Evolutionary conservation across 768 basidiomycete species (phyloP).

Genomic region (Tulasnella sp.): DNA sequence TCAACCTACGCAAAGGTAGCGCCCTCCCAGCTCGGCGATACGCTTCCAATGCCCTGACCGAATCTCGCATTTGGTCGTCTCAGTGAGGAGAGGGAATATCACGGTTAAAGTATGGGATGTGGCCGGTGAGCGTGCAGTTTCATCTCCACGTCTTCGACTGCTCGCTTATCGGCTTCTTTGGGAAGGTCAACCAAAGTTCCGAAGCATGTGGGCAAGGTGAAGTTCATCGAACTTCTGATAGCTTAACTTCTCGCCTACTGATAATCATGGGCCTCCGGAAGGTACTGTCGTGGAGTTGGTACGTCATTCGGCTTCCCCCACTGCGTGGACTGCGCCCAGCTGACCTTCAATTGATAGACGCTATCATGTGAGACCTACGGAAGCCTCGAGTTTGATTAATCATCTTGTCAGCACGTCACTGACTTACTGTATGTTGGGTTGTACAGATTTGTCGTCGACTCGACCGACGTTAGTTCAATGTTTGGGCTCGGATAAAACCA

Average conservation of each 20-base stretch:
- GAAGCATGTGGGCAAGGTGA: conserved; percentile 76
- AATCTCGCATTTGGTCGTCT: neutral
- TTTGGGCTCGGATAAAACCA: neutral
- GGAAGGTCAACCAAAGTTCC: conserved; percentile 82
- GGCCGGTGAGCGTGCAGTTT: conserved; percentile 49
- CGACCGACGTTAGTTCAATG: conserved; percentile 58
- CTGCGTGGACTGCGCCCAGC: neutral
- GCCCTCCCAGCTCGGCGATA: neutral
- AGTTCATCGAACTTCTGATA: neutral
- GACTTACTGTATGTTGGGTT: neutral
- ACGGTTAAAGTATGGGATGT: conserved; percentile 95
- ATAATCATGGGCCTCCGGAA: conserved; percentile 24
- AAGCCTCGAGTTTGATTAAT: neutral
- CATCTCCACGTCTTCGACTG: conserved; percentile 8
- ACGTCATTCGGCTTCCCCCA: neutral
- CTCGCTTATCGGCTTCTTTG: neutral
- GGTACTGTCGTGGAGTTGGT: conserved; percentile 78
- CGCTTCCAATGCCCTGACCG: neutral
- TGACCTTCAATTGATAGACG: conserved; percentile 39
- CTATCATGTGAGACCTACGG: conserved; percentile 62
- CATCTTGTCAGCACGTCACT: neutral
- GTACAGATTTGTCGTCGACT: conserved; percentile 90
- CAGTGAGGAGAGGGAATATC: conserved; percentile 77
- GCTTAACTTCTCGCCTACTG: neutral
- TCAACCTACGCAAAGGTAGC: conserved; percentile 67